phyloP scores from a whole-genome alignment of 495 filamentous ascomycete genomes.

The Astrothelium subdiscretum region DNA sequence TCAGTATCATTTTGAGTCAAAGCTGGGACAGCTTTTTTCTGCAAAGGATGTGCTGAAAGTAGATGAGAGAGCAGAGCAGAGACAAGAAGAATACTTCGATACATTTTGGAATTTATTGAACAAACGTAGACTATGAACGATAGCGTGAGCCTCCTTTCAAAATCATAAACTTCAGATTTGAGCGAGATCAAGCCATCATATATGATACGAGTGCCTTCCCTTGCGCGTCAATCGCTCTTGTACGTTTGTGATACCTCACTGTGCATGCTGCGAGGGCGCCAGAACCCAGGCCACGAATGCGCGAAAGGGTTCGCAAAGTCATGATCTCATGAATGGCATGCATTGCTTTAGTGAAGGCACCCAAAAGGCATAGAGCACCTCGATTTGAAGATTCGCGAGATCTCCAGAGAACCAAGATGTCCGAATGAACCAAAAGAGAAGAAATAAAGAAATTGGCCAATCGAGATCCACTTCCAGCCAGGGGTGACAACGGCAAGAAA shows the following conservation, averaged over 20 bases:
- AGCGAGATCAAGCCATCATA: not conserved
- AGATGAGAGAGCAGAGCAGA: not conserved
- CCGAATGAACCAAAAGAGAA: not conserved
- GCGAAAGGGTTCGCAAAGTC: not conserved
- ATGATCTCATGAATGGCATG: not conserved
- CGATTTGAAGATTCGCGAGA: not conserved
- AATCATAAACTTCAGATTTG: not conserved
- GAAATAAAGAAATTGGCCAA: not conserved
- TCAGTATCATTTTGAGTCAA: not conserved
- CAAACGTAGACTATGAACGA: not conserved
- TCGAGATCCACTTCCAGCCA: not conserved
- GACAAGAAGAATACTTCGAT: not conserved
- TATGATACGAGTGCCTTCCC: not conserved
- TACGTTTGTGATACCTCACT: too few species aligned
- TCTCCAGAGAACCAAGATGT: not conserved
- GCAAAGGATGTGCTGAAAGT: not conserved
- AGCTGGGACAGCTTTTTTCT: not conserved
- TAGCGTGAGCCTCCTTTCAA: not conserved
- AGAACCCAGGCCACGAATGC: not conserved
- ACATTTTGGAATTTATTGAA: not conserved
- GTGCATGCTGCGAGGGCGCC: too few species aligned
- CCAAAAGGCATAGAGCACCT: not conserved
- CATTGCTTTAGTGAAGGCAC: not conserved
- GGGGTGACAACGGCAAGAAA: not conserved
- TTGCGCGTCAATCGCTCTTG: not conserved